These are phyloP conservation scores for Trypanosoma vivax DNA, from an alignment of 208 protist genomes.

Conservation along the genomic window DNA sequence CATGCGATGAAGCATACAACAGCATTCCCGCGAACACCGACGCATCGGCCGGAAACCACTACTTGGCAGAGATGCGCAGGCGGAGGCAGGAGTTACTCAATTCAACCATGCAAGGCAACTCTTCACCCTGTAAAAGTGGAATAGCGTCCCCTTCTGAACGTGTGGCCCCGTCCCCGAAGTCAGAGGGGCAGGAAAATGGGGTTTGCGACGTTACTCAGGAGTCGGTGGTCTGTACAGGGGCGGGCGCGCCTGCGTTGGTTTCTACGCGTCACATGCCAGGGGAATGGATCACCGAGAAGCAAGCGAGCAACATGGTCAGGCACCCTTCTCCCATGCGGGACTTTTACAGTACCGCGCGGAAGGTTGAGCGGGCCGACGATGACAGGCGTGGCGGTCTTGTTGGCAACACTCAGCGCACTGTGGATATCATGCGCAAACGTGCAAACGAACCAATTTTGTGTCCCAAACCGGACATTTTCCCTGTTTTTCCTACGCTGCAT, in stretches of 20 bases:
- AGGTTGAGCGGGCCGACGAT: constrained; percentile 66
- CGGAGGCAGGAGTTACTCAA: neutral
- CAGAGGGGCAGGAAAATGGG: no score
- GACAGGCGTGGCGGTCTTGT: constrained; percentile 53
- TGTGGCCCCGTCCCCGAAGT: no score
- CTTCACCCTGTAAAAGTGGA: no score
- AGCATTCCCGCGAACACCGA: constrained; percentile 5
- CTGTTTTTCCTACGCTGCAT: constrained; percentile 11
- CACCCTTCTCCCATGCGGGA: constrained; percentile 35
- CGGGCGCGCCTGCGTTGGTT: neutral
- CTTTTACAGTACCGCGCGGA: constrained; percentile 66
- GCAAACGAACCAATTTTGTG: constrained; percentile 39
- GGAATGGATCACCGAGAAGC: constrained; percentile 55
- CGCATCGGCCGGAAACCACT: constrained; percentile 5
- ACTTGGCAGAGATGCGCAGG: constrained; percentile 10
- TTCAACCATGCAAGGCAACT: no score
- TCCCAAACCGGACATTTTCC: constrained; percentile 27
- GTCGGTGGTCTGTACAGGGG: neutral
- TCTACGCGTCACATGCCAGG: constrained; percentile 18
- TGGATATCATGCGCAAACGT: constrained; percentile 72
- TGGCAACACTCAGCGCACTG: constrained; percentile 58
- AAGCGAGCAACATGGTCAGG: constrained; percentile 40
- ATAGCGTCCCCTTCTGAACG: no score
- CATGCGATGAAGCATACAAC: constrained; percentile 59
- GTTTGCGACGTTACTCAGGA: no score